Evolutionary conservation across 2,329 filamentous ascomycete genomes (phyloP).

Genomic region (Dactylellina drechsleri): DNA sequence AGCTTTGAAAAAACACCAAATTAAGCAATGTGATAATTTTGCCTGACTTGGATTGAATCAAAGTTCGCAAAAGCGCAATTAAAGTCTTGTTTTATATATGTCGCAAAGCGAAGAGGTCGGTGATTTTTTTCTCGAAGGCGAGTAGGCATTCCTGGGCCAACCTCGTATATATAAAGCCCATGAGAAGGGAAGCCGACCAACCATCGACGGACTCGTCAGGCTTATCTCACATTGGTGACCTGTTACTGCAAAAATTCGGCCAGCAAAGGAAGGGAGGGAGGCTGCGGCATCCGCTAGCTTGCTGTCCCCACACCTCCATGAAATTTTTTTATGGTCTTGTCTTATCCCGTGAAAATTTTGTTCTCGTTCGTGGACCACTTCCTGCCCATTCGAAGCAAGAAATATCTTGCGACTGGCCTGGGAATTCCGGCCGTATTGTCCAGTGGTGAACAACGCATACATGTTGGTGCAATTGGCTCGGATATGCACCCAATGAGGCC

Average conservation of each 20-base stretch:
- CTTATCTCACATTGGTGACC: conserved; percentile 49
- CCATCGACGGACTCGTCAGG: conserved; percentile 44
- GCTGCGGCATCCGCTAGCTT: conserved; percentile 26
- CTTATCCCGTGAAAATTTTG: conserved; percentile 51
- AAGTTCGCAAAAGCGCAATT: conserved; percentile 32
- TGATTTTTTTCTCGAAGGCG: conserved; percentile 21
- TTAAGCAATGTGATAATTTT: conserved; percentile 18
- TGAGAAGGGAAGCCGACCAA: conserved; percentile 9
- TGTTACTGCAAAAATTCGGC: conserved; percentile 36
- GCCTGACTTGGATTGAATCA: conserved; percentile 17
- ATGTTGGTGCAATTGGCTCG: conserved; percentile 53
- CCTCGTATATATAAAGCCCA: conserved; percentile 40
- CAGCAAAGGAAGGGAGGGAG: conserved; percentile 20
- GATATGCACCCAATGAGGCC: conserved; percentile 47
- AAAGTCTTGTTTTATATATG: conserved; percentile 19
- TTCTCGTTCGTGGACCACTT: conserved; percentile 12
- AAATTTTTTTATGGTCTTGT: conserved; percentile 16
- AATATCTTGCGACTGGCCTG: conserved; percentile 37
- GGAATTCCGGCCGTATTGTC: conserved; percentile 42
- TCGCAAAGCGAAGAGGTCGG: conserved; percentile 26
- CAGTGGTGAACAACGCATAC: conserved; percentile 51
- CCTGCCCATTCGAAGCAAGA: background rate
- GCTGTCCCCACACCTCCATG: conserved; percentile 40
- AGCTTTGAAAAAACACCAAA: conserved; percentile 3
- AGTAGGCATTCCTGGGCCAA: conserved; percentile 40